Base-by-base conservation (phyloP, 805 yeast genomes). In the Starmerella ratchasimensis region DNA sequence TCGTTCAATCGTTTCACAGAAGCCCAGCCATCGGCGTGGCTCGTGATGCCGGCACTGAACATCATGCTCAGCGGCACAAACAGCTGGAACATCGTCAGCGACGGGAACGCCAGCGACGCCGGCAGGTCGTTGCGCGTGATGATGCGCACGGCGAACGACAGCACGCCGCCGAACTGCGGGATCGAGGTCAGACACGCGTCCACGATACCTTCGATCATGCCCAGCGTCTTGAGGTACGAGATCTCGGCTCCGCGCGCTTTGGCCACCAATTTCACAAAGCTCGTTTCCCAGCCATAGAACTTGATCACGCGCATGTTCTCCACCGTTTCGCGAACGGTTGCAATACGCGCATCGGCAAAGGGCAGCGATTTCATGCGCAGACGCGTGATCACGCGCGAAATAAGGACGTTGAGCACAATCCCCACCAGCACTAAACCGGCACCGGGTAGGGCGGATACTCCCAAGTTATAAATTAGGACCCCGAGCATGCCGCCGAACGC, bases 251-350 rank as follows among this genome's bases (percentile, higher is more conserved):
- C 50, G 54, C 96, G 70, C 20, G 71, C 63, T 10, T 63, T 65
- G 13, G 71, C 52, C 25, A 86, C 68, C 36, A 67, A 61, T 8
- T 65, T 56, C 37, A 66, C 65, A 54, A 82, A 86, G 1, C 95
- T 84, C 23, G 65, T 65, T 59, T 86, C 96, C 95, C 95, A 86
- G 1, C 93, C 80, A 55, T 84, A 86, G 55, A 70, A 80, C 61
- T 86, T 86, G 56, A 86, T 80, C 55, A 78, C 69, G 52, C 80
- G 81, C 67, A 86, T 71, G 46, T 79, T 74, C 52, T 70, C 74
- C 46, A 86, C 63, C 21, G 83, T 71, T 56, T 86, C 97, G 47
- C 80, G 77, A 56, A 83, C 74, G 34, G 72, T 65, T 33, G 73
- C 67, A 17, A 86, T 82, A 52, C 97, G 74, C 16, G 62, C 57